These are phyloP conservation scores for Elymus sibiricus DNA, from an alignment of 176 grass and related monocot species.

Conservation along the genomic window DNA sequence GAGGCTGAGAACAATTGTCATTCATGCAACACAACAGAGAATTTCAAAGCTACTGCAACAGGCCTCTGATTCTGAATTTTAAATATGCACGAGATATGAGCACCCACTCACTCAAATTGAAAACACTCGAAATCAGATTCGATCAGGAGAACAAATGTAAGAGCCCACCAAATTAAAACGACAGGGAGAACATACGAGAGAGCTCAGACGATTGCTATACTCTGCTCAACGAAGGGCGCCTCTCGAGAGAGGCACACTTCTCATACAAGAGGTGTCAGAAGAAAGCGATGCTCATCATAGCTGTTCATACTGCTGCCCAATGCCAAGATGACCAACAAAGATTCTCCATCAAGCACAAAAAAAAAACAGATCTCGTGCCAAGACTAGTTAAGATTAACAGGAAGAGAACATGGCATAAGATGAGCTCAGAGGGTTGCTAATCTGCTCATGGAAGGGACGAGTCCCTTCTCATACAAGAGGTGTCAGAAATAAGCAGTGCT, in stretches of 20 bases:
- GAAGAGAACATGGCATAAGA: neutral
- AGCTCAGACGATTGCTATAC: slow-evolving; percentile 51
- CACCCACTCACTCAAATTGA: too few relatives aligned
- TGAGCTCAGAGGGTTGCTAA: slow-evolving; percentile 63
- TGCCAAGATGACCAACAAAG: neutral
- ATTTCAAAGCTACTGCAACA: too few relatives aligned
- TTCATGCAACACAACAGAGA: too few relatives aligned
- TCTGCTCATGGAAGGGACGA: slow-evolving; percentile 65
- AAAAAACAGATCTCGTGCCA: too few relatives aligned
- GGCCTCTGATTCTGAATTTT: too few relatives aligned
- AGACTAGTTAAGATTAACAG: neutral
- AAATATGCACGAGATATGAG: too few relatives aligned
- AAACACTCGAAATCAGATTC: too few relatives aligned
- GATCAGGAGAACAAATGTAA: neutral
- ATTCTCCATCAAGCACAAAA: neutral
- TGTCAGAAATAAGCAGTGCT: slow-evolving; percentile 51
- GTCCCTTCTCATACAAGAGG: slow-evolving; percentile 77
- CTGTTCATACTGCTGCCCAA: neutral
- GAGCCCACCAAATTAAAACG: neutral
- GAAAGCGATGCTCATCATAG: slow-evolving; percentile 51
- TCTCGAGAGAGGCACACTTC: slow-evolving; percentile 20
- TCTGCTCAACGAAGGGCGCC: slow-evolving; percentile 54
- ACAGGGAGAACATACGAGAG: too few relatives aligned
- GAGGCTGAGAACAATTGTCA: too few relatives aligned
- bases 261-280: slow-evolving; percentile 88